A percentile compares a stretch with the other conserved stretches of the same genome.
Evolutionary conservation across 1,284 basidiomycete species (phyloP).

Genomic region (Abortiporus biennis): DNA sequence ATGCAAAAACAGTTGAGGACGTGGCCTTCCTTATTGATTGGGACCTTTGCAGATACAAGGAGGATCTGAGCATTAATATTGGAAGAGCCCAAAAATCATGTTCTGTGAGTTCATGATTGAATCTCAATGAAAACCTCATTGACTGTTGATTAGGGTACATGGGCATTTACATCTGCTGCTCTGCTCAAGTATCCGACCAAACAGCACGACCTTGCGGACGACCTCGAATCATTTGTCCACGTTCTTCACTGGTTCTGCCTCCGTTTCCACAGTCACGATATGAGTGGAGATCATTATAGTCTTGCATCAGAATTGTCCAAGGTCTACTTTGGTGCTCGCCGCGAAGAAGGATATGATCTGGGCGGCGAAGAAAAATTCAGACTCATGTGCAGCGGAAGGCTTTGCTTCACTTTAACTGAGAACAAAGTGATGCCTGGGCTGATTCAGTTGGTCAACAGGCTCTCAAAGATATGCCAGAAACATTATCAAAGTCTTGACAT

Average conservation of each 20-base stretch:
- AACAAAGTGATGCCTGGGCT: not conserved
- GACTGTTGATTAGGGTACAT: conserved; percentile 3
- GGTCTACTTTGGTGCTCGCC: not conserved
- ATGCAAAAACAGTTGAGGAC: not conserved
- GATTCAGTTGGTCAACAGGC: not conserved
- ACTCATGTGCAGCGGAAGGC: not conserved
- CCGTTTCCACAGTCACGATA: conserved; percentile 1
- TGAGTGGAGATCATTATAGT: not conserved
- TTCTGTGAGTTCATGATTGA: not conserved
- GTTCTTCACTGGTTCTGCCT: conserved; percentile 1
- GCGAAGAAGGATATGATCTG: not conserved
- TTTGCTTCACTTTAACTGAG: not conserved
- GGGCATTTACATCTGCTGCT: conserved; percentile 2
- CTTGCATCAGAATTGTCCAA: not conserved
- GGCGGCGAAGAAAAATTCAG: not conserved
- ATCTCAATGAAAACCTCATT: not conserved
- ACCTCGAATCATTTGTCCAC: conserved; percentile 5
- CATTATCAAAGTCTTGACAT: not conserved
- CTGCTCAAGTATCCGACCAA: conserved; percentile 3
- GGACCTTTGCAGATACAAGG: conserved; percentile 2
- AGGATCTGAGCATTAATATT: not conserved
- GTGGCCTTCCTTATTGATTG: conserved; percentile 3
- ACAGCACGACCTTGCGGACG: conserved; percentile 2
- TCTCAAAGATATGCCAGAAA: not conserved
- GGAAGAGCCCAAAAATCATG: not conserved